These are phyloP conservation scores for Nothophytophthora sp. DNA, from an alignment of 352 stramenopile species.

Conservation along the genomic window DNA sequence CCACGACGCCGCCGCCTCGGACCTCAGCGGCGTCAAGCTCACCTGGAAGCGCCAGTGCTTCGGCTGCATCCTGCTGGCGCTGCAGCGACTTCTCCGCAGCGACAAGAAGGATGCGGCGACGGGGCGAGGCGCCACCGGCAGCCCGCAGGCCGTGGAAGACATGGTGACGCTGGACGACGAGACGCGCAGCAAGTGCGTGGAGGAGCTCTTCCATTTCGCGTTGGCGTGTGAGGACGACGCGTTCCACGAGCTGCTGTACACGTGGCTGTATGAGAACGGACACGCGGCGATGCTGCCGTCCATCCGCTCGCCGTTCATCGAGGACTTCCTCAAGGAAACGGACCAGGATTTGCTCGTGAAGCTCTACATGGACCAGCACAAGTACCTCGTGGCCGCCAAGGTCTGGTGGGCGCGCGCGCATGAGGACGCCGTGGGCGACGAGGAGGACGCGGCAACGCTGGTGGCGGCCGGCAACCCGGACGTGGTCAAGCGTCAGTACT, in stretches of 20 bases:
- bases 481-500: slow-evolving; percentile 83
- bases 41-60: slow-evolving; percentile 79
- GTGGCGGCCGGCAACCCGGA: slow-evolving; percentile 66
- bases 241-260: slow-evolving; percentile 81
- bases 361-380: slow-evolving; percentile 87
- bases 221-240: slow-evolving; percentile 71
- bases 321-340: slow-evolving; percentile 83
- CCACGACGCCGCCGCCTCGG: slow-evolving; percentile 60
- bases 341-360: slow-evolving; percentile 86
- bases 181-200: slow-evolving; percentile 56
- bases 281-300: slow-evolving; percentile 58
- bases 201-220: slow-evolving; percentile 78
- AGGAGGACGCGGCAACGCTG: slow-evolving; percentile 34
- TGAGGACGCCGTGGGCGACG: slow-evolving; percentile 49
- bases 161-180: slow-evolving; percentile 79
- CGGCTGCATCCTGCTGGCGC: slow-evolving; percentile 68
- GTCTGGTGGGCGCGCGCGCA: slow-evolving; percentile 83
- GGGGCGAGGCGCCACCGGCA: slow-evolving; percentile 21
- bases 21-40: slow-evolving; percentile 65
- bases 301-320: slow-evolving; percentile 75
- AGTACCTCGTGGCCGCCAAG: slow-evolving; percentile 82
- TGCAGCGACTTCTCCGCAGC: slow-evolving; percentile 57
- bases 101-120: slow-evolving; percentile 22
- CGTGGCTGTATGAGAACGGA: slow-evolving; percentile 81
- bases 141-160: slow-evolving; percentile 70